Evolutionary conservation across 345 rosid species (phyloP), one percentile per base, ranked within the genome.

Genomic region (Gynandropsis gynandra): DNA sequence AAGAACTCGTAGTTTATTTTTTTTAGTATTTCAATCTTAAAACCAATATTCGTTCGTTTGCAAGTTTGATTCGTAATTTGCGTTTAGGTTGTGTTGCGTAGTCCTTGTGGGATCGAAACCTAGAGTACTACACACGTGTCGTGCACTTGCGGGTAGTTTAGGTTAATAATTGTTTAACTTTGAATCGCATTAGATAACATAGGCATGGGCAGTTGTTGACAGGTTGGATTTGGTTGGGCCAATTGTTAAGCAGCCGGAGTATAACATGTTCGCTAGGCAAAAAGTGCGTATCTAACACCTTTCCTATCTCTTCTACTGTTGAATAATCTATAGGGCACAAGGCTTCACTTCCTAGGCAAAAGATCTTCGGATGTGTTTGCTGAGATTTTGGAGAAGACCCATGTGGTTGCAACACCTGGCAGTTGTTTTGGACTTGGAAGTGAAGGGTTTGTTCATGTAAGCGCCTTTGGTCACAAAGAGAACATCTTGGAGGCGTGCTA

Each of bases 391-490:
- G 92, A 82, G 75, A 87, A 82, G 74, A 87, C 95, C 24, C 96
- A 87, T 16, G 88, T 87, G 44, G 95, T 90, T n/a, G 87, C 92
- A 8, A 87, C 96, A 16, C 71, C 71, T 47, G 98, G 96, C 38
- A 83, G 95, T 48, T 96, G 98, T n/a, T 90, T 90, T 53, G 98
- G 98, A 66, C 96, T 96, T 20, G 87, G 77, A 9, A 96, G 98
- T 56, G 96, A 92, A 72, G 96, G 96, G 12, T 92, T 87, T 14
- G 50, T 92, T 32, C 69, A 95, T 63, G 98, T 92, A 15, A 87
- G 96, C 31, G 92, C 96, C 47, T 90, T 90, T 47, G 98, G 98
- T 55, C 96, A 80, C 35, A 70, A 95, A 63, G 85, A 69, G 12
- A 84, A 82, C 57, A 54, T 92, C 37, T 54, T 82, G 57, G 98